Evolutionary conservation across 2,329 filamentous ascomycete species (phyloP), one percentile per base, ranked within the genome.

Genomic region (Fusarium nygamai): DNA sequence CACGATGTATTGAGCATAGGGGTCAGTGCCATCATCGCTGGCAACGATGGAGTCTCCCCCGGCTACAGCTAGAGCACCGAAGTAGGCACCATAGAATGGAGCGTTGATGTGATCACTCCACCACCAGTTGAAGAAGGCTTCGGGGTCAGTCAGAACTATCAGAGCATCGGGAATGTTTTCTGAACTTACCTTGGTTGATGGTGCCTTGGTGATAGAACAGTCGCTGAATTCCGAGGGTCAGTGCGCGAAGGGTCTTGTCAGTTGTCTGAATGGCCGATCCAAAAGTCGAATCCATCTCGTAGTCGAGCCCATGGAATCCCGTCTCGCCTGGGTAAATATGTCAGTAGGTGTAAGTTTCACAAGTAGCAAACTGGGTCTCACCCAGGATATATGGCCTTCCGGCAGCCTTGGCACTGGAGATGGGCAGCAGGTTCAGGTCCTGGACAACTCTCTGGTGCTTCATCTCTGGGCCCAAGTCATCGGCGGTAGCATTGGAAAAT

Each of bases 61-160:
- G 6, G 29, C 38, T 14, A 27, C 20, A 44, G 48, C 29, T 3
- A 61, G 59, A 29, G 59, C 48, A n/a, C 59, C 48, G 4, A 61
- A 57, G 20, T 61, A 61, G 14, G 59, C 48, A 11, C 48, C 48
- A 33, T 61, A 58, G 48, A 61, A 61, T 14, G n/a, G n/a, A 0
- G 59, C 29, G 16, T 61, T 61, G 1, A 61, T n/a, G 4, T 34
- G 48, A 31, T 57, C 38, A 19, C 59, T 58, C 27, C 38, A 33
- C 48, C 38, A 58, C 59, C 31, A 61, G 38, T 61, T 61, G 9
- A 58, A 61, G 13, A 57, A 61, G 3, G 59, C 59, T 61, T 36
- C 2, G 2, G 2, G 5, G 8, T 7, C 9, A 2, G 17, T 58
- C 3, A n/a, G 13, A 9, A 34, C 1, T 13, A 8, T 6, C 9